Percentiles rank a stretch among this genome's conserved stretches.
These are phyloP conservation scores for Pyricularia sp. DNA, from an alignment of 2,329 filamentous ascomycete genomes.

Conservation along the genomic window DNA sequence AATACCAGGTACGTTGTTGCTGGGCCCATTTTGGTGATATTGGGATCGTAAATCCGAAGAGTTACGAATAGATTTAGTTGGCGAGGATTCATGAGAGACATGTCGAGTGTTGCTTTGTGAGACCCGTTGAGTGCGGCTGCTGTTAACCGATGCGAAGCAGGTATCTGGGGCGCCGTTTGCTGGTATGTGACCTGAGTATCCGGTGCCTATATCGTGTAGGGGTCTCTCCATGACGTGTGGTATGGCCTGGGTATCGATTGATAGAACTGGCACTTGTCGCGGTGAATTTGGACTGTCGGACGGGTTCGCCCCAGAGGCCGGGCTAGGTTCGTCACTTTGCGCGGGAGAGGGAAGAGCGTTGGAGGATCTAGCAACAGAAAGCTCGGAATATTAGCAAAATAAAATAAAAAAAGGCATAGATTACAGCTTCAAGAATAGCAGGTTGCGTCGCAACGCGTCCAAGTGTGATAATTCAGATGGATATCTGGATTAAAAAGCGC, in stretches of 20 bases:
- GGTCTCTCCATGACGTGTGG: background rate
- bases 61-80: background rate
- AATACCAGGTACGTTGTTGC: background rate
- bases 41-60: background rate
- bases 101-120: background rate
- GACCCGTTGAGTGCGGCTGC: background rate
- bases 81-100: background rate
- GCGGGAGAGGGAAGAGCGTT: conserved; percentile 46
- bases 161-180: background rate
- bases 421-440: background rate
- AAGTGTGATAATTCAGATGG: background rate
- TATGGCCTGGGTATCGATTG: conserved; percentile 5
- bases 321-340: conserved; percentile 47
- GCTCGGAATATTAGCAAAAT: background rate
- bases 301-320: conserved; percentile 20
- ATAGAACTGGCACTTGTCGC: conserved; percentile 1
- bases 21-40: background rate
- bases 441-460: background rate
- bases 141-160: background rate
- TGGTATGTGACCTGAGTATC: background rate
- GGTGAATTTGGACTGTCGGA: conserved; percentile 18
- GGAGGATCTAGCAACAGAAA: conserved; percentile 7
- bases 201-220: background rate
- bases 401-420: background rate
- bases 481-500: background rate